Percentiles rank a stretch among this genome's conserved stretches.
Conservation (phyloP, 345 rosid species). For the Anastatica hierochuntica region DNA sequence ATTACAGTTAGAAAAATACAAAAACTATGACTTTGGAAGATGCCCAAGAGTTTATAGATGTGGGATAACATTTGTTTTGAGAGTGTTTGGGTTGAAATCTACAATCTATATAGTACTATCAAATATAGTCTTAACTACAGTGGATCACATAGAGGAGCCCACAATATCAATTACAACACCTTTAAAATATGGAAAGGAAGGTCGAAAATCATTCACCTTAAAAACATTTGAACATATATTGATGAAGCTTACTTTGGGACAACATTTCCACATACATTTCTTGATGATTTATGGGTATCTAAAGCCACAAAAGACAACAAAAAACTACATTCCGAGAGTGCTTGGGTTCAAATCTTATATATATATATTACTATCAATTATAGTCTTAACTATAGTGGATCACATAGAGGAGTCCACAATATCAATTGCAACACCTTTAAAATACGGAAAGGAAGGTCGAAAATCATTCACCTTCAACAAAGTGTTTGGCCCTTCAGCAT, state of each 20-base stretch:
- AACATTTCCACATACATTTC: slow-evolving; percentile 83
- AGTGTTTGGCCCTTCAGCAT: slow-evolving; percentile 69
- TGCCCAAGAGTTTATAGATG: slow-evolving; percentile 96
- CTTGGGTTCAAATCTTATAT: slow-evolving; percentile 91
- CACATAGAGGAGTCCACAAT: slow-evolving; percentile 58
- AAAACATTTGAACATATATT: slow-evolving; percentile 63
- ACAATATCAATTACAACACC: slow-evolving; percentile 42
- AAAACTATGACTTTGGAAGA: slow-evolving; percentile 92
- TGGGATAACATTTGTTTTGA: no score
- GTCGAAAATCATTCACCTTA: slow-evolving; percentile 62
- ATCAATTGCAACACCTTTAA: slow-evolving; percentile 43
- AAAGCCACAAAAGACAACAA: slow-evolving; percentile 69
- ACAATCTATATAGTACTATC: no score
- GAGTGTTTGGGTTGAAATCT: slow-evolving; percentile 92
- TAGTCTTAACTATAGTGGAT: slow-evolving; percentile 41
- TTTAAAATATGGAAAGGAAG: slow-evolving; percentile 56
- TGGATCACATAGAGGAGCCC: slow-evolving; percentile 58
- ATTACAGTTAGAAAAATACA: slow-evolving; percentile 79
- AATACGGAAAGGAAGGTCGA: slow-evolving; percentile 51
- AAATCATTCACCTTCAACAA: slow-evolving; percentile 83
- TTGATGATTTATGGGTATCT: slow-evolving; percentile 82
- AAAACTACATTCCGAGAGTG: slow-evolving; percentile 82
- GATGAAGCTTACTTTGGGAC: slow-evolving; percentile 96
- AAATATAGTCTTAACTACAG: slow-evolving; percentile 34
- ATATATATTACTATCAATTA: no score